Evolutionary conservation across 805 yeast genomes (phyloP).

Genomic region (Yarrowia divulgata): DNA sequence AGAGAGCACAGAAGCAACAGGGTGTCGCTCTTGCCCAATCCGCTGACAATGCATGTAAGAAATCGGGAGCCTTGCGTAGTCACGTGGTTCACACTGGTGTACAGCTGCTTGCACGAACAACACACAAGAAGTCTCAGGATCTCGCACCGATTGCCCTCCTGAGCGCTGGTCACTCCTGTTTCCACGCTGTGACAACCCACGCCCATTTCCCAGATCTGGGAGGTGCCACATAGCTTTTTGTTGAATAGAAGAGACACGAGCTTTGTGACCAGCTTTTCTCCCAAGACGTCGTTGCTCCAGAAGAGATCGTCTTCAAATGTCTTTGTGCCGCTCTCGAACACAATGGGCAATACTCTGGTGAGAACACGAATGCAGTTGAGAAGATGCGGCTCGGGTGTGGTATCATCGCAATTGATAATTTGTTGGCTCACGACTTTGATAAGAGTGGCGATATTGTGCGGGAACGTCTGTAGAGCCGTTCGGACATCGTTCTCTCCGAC

Average conservation of each 20-base stretch:
- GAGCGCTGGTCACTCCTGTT: neutral
- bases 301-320: conserved; percentile 24
- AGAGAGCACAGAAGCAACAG: conserved; percentile 29
- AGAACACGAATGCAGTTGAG: conserved; percentile 31
- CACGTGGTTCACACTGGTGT: conserved; percentile 15
- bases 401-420: conserved; percentile 11
- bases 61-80: conserved; percentile 25
- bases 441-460: conserved; percentile 29
- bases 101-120: conserved; percentile 19
- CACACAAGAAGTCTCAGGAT: conserved; percentile 13
- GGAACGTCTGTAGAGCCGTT: conserved; percentile 4
- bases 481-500: conserved; percentile 20
- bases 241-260: conserved; percentile 19
- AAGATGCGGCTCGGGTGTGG: conserved; percentile 10
- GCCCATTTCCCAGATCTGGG: conserved; percentile 35
- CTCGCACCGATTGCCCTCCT: conserved; percentile 23
- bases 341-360: conserved; percentile 21
- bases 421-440: conserved; percentile 4
- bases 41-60: conserved; percentile 20
- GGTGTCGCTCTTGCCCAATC: neutral
- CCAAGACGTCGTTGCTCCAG: conserved; percentile 31
- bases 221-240: conserved; percentile 19
- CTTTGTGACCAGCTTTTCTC: conserved; percentile 14
- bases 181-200: conserved; percentile 27
- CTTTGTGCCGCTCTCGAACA: conserved; percentile 18